Evolutionary conservation across 495 filamentous ascomycete species (phyloP).

Genomic region (Penicillium lividum): DNA sequence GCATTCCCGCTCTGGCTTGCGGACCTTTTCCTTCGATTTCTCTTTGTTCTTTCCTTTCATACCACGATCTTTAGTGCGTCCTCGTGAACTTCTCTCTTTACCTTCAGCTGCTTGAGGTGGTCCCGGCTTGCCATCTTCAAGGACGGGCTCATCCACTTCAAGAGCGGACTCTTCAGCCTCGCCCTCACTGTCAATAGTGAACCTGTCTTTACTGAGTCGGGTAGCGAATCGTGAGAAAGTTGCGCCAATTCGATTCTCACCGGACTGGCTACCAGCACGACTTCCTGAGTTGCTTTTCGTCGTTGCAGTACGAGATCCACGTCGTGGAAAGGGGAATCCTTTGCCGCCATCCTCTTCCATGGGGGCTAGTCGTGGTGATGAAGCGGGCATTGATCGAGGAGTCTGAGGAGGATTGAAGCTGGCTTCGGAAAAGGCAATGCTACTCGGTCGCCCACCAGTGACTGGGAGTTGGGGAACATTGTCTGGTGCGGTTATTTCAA

Average conservation of each 20-base stretch:
- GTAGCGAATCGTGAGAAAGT: constrained; percentile 66
- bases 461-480: constrained; percentile 7
- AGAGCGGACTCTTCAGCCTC: constrained; percentile 29
- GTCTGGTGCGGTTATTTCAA: constrained; percentile 42
- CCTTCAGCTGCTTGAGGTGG: constrained; percentile 22
- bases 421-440: constrained; percentile 34
- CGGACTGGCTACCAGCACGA: constrained; percentile 65
- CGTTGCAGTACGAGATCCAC: constrained; percentile 57
- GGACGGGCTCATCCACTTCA: constrained; percentile 30
- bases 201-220: constrained; percentile 49
- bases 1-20: constrained; percentile 72
- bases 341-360: constrained; percentile 53
- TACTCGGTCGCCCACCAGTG: constrained; percentile 21
- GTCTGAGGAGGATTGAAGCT: constrained; percentile 35
- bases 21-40: constrained; percentile 48
- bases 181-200: constrained; percentile 36
- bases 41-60: constrained; percentile 37
- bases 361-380: constrained; percentile 45
- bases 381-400: constrained; percentile 48
- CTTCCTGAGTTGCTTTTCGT: constrained; percentile 58
- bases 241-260: constrained; percentile 66
- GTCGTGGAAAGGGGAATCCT: constrained; percentile 54
- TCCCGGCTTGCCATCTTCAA: constrained; percentile 30
- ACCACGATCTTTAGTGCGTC: constrained; percentile 28
- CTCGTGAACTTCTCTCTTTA: constrained; percentile 35